phyloP scores from a whole-genome alignment of 352 stramenopile genomes.

The Globisporangium spiculum region DNA sequence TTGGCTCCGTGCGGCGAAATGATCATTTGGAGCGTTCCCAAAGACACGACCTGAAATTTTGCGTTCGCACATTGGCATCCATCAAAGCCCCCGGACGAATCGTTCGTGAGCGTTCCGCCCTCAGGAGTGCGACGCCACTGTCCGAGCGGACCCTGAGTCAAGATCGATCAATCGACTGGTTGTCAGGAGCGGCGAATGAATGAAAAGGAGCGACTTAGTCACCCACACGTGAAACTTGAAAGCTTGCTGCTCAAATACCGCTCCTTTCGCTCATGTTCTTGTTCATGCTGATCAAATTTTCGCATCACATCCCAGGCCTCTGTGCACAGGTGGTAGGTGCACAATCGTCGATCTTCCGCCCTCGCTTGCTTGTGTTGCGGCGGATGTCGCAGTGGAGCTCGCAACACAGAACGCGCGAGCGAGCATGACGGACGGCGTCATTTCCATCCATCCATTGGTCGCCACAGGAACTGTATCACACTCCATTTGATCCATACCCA shows the following conservation, averaged over 20 bases:
- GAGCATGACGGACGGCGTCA: neutral
- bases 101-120: neutral
- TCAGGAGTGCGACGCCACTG: neutral
- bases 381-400: neutral
- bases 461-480: neutral
- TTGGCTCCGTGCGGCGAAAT: slow-evolving; percentile 12
- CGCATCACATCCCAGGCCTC: neutral
- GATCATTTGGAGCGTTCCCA: slow-evolving; percentile 1
- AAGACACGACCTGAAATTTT: neutral
- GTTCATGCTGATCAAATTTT: neutral
- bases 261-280: neutral
- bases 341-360: neutral
- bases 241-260: neutral
- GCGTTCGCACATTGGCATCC: neutral
- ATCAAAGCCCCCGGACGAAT: neutral
- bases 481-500: neutral
- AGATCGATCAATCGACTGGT: neutral
- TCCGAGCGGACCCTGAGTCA: neutral
- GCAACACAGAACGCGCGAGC: neutral
- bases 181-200: neutral
- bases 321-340: neutral
- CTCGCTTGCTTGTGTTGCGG: neutral
- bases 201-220: neutral
- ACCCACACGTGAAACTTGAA: neutral
- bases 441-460: neutral